Base-by-base conservation (phyloP, 1,139 yeast species). In the Magnusiomyces paraingens region DNA sequence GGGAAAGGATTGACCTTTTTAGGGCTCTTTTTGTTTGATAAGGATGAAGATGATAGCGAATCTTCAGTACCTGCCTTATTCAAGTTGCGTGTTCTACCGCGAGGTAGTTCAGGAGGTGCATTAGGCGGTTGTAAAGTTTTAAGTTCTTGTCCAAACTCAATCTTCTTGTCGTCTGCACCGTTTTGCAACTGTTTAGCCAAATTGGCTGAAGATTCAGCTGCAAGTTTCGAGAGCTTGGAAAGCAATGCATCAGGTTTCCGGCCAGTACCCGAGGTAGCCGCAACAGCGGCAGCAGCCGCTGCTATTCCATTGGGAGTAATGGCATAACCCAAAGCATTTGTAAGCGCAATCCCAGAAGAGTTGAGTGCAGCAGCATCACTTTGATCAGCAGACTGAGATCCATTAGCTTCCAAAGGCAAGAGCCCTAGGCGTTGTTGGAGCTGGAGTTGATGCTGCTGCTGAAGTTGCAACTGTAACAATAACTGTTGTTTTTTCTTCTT, bases 101-200 rank as follows among this genome's bases (percentile, higher is more conserved):
- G 44, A 35, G 12, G 47, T 45, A 12, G 48, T 41, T 15, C 26
- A 11, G 46, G 32, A 14, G 52, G 49, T 15, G 51, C 36, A 29
- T 47, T 51, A 12, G 17, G n/a, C 4, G 17, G 17, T 11, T 36
- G n/a, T 36, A n/a, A 14, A 14, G 40, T 6, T 14, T 56, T 47
- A 2, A 55, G 35, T 2, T 56, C 57, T 10, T 52, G 51, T 10
- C 59, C 59, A 44, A 55, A 42, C 49, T 55, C 57, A 8, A 55
- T 46, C 41, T 55, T 54, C 4, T 38, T 46, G 14, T 48, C 49
- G 3, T 42, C 55, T 10, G 51, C 12, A 14, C 12, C 5, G 4
- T 36, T 12, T 36, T 36, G 40, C 4, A 4, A n/a, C 17, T 36
- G 40, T 36, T 36, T 36, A 14, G 40, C 40, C 17, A 14, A n/a